These are phyloP conservation scores for Austroboletus novae-zelandiae DNA, from an alignment of 1,284 basidiomycete species.

Conservation along the genomic window DNA sequence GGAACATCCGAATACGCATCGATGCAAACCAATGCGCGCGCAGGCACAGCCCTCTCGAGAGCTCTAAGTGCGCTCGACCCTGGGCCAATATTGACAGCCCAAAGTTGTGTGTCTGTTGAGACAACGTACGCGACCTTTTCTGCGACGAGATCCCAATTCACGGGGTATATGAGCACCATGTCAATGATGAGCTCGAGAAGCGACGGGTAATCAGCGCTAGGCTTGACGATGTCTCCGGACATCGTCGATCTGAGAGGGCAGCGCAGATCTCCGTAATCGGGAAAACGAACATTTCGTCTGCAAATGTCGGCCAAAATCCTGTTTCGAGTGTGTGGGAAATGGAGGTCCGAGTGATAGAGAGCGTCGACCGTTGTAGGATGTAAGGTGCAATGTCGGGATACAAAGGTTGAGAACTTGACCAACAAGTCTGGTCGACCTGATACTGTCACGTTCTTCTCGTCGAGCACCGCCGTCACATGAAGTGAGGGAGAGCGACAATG, in stretches of 20 bases:
- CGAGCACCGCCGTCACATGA: slow-evolving; percentile 51
- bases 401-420: slow-evolving; percentile 37
- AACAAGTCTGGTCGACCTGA: slow-evolving; percentile 57
- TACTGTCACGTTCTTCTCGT: slow-evolving; percentile 48
- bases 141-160: slow-evolving; percentile 52
- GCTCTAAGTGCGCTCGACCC: slow-evolving; percentile 44
- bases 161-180: slow-evolving; percentile 54
- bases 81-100: slow-evolving; percentile 56
- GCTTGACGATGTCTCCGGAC: slow-evolving; percentile 40
- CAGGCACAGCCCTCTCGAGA: slow-evolving; percentile 38
- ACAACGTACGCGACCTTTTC: slow-evolving; percentile 29
- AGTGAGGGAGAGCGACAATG: slow-evolving; percentile 30
- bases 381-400: slow-evolving; percentile 35
- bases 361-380: slow-evolving; percentile 46
- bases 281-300: slow-evolving; percentile 48
- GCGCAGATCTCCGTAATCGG: slow-evolving; percentile 42
- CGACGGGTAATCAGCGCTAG: slow-evolving; percentile 24
- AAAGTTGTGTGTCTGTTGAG: slow-evolving; percentile 27
- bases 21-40: slow-evolving; percentile 21
- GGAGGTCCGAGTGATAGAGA: slow-evolving; percentile 53
- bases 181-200: slow-evolving; percentile 52
- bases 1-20: slow-evolving; percentile 29
- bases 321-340: slow-evolving; percentile 33
- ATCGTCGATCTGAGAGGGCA: slow-evolving; percentile 49
- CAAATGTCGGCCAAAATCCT: slow-evolving; percentile 45